Evolutionary conservation across 1,139 yeast genomes (phyloP).

Genomic region (Kodamaea sp.): DNA sequence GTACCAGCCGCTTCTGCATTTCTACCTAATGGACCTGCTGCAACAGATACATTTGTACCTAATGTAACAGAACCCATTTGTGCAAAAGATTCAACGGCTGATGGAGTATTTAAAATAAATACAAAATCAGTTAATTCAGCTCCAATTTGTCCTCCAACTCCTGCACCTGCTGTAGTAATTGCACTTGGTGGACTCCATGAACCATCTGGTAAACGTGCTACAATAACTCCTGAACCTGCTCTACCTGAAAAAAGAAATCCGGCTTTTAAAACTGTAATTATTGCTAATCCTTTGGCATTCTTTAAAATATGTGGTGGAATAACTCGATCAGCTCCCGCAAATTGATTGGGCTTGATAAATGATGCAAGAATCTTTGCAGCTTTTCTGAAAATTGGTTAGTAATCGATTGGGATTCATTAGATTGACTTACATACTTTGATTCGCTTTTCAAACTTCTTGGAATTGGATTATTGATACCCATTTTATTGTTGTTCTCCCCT

Average conservation of each 20-base stretch:
- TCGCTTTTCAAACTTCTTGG: conserved; percentile 89
- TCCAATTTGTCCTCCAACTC: conserved; percentile 97
- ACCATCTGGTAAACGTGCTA: conserved; percentile 92
- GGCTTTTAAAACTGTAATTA: conserved; percentile 89
- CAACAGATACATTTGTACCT: conserved; percentile 93
- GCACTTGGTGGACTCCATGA: conserved; percentile 99
- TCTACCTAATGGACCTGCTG: conserved; percentile 98
- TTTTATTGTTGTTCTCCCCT: conserved; percentile 11
- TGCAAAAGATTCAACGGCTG: conserved; percentile 93
- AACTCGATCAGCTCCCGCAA: conserved; percentile 83
- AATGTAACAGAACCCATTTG: conserved; percentile 91
- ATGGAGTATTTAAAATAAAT: conserved; percentile 76
- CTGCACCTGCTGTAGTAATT: conserved; percentile 94
- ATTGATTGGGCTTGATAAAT: conserved; percentile 92
- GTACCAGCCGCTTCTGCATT: conserved; percentile 98
- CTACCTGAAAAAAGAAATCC: conserved; percentile 95
- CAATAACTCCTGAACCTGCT: conserved; percentile 95
- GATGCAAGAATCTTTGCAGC: conserved; percentile 93
- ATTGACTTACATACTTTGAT: conserved; percentile 59
- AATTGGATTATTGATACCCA: conserved; percentile 84
- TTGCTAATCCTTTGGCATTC: conserved; percentile 89
- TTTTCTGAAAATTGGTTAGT: conserved; percentile 45
- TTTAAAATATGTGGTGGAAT: conserved; percentile 87
- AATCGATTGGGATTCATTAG: neutral
- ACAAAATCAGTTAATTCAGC: conserved; percentile 96